Percentiles rank a stretch among this genome's conserved stretches.
Evolutionary conservation across 1,284 basidiomycete species (phyloP).

Genomic region (Caloboletus firmus): DNA sequence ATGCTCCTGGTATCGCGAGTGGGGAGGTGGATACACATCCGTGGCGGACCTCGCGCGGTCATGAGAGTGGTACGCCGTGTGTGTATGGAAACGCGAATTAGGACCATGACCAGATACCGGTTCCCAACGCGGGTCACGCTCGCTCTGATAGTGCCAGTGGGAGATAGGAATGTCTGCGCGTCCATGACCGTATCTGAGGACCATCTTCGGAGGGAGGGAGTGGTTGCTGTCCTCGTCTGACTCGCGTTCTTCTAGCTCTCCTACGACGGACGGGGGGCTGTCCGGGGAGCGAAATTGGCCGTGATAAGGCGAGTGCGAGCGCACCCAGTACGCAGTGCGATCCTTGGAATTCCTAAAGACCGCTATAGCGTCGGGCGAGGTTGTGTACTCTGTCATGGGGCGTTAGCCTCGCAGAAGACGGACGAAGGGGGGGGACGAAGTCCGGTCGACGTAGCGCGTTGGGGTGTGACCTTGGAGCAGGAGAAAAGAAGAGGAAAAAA

Average conservation of each 20-base stretch:
- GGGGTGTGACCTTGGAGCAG: constrained; percentile 1
- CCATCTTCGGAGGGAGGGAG: constrained; percentile 69
- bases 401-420: not conserved
- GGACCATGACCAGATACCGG: constrained; percentile 15
- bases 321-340: constrained; percentile 63
- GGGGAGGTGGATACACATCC: constrained; percentile 22
- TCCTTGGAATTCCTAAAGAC: constrained; percentile 57
- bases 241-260: constrained; percentile 44
- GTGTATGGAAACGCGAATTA: constrained; percentile 12
- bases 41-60: constrained; percentile 40
- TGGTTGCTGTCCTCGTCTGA: constrained; percentile 65
- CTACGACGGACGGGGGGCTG: constrained; percentile 50
- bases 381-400: constrained; percentile 65
- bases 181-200: constrained; percentile 65
- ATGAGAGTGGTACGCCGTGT: constrained; percentile 20
- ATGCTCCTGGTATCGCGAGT: constrained; percentile 25
- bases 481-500: constrained; percentile 9
- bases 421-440: not conserved
- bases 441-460: not conserved
- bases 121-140: constrained; percentile 13
- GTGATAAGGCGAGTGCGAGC: constrained; percentile 41
- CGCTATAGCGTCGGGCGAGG: constrained; percentile 55
- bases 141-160: constrained; percentile 34
- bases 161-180: constrained; percentile 60
- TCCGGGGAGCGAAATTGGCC: constrained; percentile 56